These are phyloP conservation scores for Heritiera fomes DNA, from an alignment of 345 rosid species.

Conservation along the genomic window DNA sequence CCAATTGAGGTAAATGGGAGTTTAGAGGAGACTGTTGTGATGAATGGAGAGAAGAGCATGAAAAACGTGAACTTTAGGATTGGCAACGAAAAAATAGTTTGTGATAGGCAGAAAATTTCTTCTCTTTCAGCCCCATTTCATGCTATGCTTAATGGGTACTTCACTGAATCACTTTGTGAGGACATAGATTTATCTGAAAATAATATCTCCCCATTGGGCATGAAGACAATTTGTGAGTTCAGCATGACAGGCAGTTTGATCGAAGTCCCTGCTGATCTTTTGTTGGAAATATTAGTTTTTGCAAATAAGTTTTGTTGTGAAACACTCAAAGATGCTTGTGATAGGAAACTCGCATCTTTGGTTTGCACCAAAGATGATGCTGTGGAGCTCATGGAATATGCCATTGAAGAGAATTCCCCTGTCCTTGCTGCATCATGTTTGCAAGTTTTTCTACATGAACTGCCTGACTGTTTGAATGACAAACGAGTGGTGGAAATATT, in stretches of 20 bases:
- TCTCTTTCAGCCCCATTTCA: constrained; percentile 83
- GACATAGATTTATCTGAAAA: constrained; percentile 90
- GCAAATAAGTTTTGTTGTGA: constrained; percentile 97
- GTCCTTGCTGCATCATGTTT: constrained; percentile 88
- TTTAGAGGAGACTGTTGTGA: constrained; percentile 38
- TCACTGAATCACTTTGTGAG: constrained; percentile 77
- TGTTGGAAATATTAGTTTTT: constrained; percentile 79
- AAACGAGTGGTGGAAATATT: constrained; percentile 67
- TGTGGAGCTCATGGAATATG: constrained; percentile 86
- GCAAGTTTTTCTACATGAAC: constrained; percentile 70
- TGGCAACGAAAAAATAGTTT: constrained; percentile 70
- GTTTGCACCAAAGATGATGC: constrained; percentile 75
- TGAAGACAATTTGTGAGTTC: constrained; percentile 70
- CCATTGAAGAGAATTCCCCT: constrained; percentile 73
- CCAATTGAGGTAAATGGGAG: constrained; percentile 35
- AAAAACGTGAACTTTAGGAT: constrained; percentile 63
- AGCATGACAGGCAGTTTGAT: constrained; percentile 57
- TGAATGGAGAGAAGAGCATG: constrained; percentile 33
- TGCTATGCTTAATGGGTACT: constrained; percentile 89
- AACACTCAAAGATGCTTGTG: constrained; percentile 83
- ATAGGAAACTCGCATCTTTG: constrained; percentile 74
- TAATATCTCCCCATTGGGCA: constrained; percentile 64
- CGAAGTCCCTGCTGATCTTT: constrained; percentile 55
- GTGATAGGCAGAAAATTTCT: constrained; percentile 80
- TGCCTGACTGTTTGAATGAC: constrained; percentile 80